These are phyloP conservation scores for Pharus latifolius DNA, from an alignment of 176 grass and related monocot genomes.

Conservation along the genomic window DNA sequence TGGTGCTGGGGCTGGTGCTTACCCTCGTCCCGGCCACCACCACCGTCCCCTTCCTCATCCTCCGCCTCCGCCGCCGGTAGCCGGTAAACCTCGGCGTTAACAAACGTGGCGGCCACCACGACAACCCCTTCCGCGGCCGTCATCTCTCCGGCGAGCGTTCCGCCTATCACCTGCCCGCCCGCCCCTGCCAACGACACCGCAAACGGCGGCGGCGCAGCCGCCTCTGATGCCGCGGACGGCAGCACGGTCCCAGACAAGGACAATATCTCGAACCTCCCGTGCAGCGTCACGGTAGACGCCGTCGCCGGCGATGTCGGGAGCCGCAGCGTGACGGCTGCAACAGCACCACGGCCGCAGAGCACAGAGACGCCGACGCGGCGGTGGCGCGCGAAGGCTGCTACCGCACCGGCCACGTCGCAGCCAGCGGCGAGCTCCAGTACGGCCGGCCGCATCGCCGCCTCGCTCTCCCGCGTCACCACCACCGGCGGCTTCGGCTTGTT, in stretches of 20 bases:
- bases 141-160: conserved; percentile 55
- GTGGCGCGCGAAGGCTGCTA: conserved; percentile 49
- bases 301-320: conserved; percentile 9
- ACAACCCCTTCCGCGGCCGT: conserved; percentile 41
- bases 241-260: conserved; percentile 60
- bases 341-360: conserved; percentile 55
- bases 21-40: neutral
- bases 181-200: conserved; percentile 41
- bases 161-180: conserved; percentile 79
- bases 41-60: neutral
- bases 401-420: conserved; percentile 36
- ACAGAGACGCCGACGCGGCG: conserved; percentile 57
- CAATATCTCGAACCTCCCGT: conserved; percentile 64
- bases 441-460: conserved; percentile 48
- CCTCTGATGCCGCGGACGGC: neutral
- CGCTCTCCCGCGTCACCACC: conserved; percentile 54
- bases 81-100: conserved; percentile 48
- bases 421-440: conserved; percentile 62
- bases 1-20: neutral
- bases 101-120: conserved; percentile 61
- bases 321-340: conserved; percentile 46
- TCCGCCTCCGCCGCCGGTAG: conserved; percentile 15
- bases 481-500: conserved; percentile 84
- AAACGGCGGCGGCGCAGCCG: conserved; percentile 5
- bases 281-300: conserved; percentile 26